Percentiles rank a stretch among this genome's conserved stretches.
phyloP scores from a whole-genome alignment of 2,329 filamentous ascomycete genomes.

The Verruconis gallopava region DNA sequence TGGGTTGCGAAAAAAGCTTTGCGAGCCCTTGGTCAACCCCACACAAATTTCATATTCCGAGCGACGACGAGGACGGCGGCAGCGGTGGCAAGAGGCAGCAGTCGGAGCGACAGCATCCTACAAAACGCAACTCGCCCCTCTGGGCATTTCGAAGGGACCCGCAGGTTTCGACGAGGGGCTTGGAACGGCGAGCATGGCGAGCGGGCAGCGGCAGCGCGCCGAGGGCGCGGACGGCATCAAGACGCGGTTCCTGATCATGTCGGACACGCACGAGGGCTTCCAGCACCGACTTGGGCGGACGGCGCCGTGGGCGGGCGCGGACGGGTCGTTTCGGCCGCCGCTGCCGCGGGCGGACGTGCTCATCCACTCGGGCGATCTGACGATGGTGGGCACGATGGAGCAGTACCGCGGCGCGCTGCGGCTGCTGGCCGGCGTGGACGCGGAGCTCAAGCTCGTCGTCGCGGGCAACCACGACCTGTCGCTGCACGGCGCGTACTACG shows the following conservation, averaged over 20 bases:
- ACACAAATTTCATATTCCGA: too few relatives aligned
- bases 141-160: too few relatives aligned
- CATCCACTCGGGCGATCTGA: constrained; percentile 47
- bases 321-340: background rate
- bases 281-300: background rate
- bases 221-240: too few relatives aligned
- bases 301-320: background rate
- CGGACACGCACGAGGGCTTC: background rate
- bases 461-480: constrained; percentile 51
- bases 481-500: constrained; percentile 39
- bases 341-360: constrained; percentile 40
- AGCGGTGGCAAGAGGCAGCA: too few relatives aligned
- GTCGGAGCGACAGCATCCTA: too few relatives aligned
- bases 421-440: constrained; percentile 36
- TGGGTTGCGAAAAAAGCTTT: too few relatives aligned
- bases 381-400: constrained; percentile 33
- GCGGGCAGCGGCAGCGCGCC: too few relatives aligned
- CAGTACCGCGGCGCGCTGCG: constrained; percentile 37
- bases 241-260: background rate
- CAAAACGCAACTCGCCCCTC: too few relatives aligned
- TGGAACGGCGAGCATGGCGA: too few relatives aligned
- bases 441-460: constrained; percentile 48
- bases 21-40: too few relatives aligned
- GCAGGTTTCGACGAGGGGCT: too few relatives aligned
- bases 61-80: too few relatives aligned